Percentiles rank a stretch among this genome's conserved stretches.
These are phyloP conservation scores for Begonia loranthoides DNA, from an alignment of 306 rosid genomes.

Conservation along the genomic window DNA sequence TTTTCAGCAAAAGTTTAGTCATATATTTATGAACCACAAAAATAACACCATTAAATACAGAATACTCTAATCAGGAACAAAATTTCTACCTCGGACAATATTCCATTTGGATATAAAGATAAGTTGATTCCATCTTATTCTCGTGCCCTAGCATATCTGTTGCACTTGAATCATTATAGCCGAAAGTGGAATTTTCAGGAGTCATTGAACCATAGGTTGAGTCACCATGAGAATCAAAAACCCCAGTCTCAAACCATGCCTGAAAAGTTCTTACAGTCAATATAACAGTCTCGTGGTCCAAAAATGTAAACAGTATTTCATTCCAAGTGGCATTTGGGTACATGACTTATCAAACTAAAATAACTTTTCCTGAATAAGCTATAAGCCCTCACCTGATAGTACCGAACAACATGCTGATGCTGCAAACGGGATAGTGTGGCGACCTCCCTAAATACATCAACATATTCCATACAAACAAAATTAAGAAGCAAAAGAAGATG, in stretches of 20 bases:
- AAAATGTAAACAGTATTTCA: background rate
- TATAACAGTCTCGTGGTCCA: constrained; percentile 11
- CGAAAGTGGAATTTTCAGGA: constrained; percentile 52
- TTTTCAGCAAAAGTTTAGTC: too few relatives aligned
- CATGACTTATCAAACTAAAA: too few relatives aligned
- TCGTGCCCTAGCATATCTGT: constrained; percentile 44
- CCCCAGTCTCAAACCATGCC: constrained; percentile 98
- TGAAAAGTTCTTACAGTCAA: constrained; percentile 29
- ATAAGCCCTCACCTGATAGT: constrained; percentile 67
- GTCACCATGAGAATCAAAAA: constrained; percentile 47
- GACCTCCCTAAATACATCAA: constrained; percentile 67
- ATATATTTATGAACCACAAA: too few relatives aligned
- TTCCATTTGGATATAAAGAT: constrained; percentile 96
- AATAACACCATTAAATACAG: too few relatives aligned
- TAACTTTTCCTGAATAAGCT: background rate
- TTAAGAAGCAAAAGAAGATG: constrained; percentile 2
- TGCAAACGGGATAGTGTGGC: constrained; percentile 97
- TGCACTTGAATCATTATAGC: constrained; percentile 36
- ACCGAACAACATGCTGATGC: constrained; percentile 93
- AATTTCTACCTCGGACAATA: constrained; percentile 67
- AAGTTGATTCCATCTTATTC: constrained; percentile 66
- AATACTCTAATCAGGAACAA: too few relatives aligned
- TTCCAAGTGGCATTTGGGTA: background rate
- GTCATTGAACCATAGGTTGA: constrained; percentile 50
- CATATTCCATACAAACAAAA: constrained; percentile 17